phyloP scores from a whole-genome alignment of 2,329 filamentous ascomycete species.

The Rhynchosporium secalis region DNA sequence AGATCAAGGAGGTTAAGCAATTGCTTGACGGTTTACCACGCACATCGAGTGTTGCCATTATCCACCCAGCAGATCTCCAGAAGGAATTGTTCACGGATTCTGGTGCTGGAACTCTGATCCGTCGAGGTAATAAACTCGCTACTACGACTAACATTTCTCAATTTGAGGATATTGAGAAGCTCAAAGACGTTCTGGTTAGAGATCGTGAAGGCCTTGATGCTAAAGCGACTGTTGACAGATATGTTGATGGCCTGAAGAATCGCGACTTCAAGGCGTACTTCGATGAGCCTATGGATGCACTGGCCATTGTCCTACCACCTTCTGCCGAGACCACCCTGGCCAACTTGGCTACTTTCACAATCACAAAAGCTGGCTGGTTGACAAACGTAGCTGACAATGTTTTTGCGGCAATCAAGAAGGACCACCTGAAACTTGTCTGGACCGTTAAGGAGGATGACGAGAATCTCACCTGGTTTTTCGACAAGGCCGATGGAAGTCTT shows the following conservation, averaged over 20 bases:
- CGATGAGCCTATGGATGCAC: constrained; percentile 88
- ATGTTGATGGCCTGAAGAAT: constrained; percentile 74
- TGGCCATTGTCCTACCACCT: constrained; percentile 83
- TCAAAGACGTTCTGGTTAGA: constrained; percentile 80
- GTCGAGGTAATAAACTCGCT: constrained; percentile 85
- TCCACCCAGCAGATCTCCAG: constrained; percentile 92
- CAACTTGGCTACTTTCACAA: constrained; percentile 85
- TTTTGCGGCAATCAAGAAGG: constrained; percentile 90
- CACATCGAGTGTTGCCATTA: constrained; percentile 94
- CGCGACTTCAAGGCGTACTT: constrained; percentile 90
- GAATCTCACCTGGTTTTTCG: constrained; percentile 97
- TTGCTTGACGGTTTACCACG: constrained; percentile 84
- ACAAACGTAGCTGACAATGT: constrained; percentile 95
- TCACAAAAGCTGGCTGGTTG: constrained; percentile 92
- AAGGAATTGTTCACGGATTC: constrained; percentile 97
- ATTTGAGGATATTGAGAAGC: constrained; percentile 71
- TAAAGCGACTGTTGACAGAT: constrained; percentile 80
- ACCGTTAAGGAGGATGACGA: constrained; percentile 96
- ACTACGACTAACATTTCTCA: constrained; percentile 70
- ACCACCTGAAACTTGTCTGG: constrained; percentile 88
- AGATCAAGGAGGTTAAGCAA: constrained; percentile 98
- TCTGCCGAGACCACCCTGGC: constrained; percentile 66
- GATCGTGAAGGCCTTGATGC: constrained; percentile 82
- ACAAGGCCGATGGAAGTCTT: constrained; percentile 92
- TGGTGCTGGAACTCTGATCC: constrained; percentile 88